These are phyloP conservation scores for Cyclanthera cordifolia DNA, from an alignment of 306 rosid genomes.

Conservation along the genomic window DNA sequence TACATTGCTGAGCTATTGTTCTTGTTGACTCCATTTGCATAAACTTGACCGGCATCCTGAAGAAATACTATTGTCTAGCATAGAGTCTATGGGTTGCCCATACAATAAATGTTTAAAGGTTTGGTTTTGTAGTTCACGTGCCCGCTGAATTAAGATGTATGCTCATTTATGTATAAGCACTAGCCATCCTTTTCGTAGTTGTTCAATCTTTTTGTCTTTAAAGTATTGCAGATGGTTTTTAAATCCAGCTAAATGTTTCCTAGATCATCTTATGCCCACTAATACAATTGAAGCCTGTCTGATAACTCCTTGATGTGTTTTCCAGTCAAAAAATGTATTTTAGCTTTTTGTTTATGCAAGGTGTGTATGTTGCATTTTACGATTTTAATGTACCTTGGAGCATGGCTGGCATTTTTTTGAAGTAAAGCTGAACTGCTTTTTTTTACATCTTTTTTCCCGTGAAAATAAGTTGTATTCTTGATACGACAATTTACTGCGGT, in stretches of 20 bases:
- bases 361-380: background rate
- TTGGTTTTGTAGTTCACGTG: background rate
- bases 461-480: too few relatives aligned
- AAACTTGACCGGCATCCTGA: constrained; percentile 1
- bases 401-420: background rate
- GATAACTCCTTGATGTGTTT: background rate
- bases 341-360: background rate
- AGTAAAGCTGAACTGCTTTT: background rate
- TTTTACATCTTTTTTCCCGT: background rate
- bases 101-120: background rate
- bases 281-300: background rate
- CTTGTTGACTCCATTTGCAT: background rate
- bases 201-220: background rate
- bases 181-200: background rate
- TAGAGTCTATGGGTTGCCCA: background rate
- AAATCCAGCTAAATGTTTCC: background rate
- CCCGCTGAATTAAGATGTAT: background rate
- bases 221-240: background rate
- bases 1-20: too few relatives aligned
- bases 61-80: background rate
- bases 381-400: background rate
- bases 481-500: background rate
- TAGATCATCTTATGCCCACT: background rate
- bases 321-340: background rate
- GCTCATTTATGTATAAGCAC: background rate